phyloP scores from a whole-genome alignment of 345 rosid genomes.

The Salix purpurea region DNA sequence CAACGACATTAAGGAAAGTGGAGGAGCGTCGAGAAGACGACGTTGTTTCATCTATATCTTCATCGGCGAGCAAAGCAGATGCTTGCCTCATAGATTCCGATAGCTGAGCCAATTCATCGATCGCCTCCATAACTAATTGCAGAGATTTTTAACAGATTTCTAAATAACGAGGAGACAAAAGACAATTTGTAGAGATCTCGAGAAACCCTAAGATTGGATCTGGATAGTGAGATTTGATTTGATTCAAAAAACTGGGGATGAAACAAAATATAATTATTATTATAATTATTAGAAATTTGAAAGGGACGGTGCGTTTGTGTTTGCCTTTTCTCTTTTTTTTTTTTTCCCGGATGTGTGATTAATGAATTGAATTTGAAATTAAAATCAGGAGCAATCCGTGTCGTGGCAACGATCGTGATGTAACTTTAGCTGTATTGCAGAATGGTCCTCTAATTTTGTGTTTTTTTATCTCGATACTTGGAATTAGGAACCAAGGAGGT shows the following conservation, averaged over 20 bases:
- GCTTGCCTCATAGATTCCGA: slow-evolving; percentile 90
- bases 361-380: too few species aligned
- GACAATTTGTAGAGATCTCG: neutral
- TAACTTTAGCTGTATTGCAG: neutral
- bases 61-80: slow-evolving; percentile 83
- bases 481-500: neutral
- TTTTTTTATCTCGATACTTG: neutral
- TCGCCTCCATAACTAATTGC: slow-evolving; percentile 73
- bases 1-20: slow-evolving; percentile 77
- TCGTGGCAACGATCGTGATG: neutral
- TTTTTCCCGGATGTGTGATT: neutral
- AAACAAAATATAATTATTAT: neutral
- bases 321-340: neutral
- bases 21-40: slow-evolving; percentile 50
- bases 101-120: slow-evolving; percentile 84
- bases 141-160: neutral
- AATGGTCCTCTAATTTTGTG: neutral
- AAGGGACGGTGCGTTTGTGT: too few species aligned
- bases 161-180: neutral
- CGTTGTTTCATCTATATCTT: slow-evolving; percentile 69
- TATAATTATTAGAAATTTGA: neutral
- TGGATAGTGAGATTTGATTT: neutral
- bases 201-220: slow-evolving; percentile 20
- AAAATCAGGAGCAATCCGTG: too few species aligned
- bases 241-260: neutral